Conservation (phyloP, 495 filamentous ascomycete species). For the Hyphodiscus hymeniophilus region DNA sequence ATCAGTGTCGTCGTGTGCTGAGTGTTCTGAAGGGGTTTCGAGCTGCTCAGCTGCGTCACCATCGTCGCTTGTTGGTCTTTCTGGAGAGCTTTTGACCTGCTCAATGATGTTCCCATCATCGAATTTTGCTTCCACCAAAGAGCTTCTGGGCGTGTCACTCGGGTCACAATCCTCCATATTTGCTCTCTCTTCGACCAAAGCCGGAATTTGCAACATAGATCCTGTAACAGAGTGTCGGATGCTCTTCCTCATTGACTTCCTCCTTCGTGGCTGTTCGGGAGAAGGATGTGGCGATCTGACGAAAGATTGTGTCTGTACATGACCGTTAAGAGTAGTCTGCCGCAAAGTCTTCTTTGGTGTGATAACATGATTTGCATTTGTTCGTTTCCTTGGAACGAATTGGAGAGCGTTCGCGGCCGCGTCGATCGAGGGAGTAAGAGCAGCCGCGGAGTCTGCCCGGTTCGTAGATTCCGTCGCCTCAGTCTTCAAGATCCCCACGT, state of each 20-base stretch:
- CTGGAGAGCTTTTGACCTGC: too few relatives aligned
- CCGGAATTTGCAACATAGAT: not conserved
- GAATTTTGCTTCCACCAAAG: too few relatives aligned
- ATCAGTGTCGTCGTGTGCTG: too few relatives aligned
- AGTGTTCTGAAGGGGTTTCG: too few relatives aligned
- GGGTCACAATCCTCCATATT: too few relatives aligned
- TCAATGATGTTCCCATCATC: too few relatives aligned
- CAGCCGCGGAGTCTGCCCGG: not conserved
- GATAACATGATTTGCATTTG: constrained; percentile 21
- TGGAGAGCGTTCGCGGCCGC: constrained; percentile 8
- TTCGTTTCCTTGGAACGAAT: constrained; percentile 21
- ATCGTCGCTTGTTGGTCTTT: too few relatives aligned
- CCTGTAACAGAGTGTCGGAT: not conserved
- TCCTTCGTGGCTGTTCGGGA: constrained; percentile 4
- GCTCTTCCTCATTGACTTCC: constrained; percentile 12
- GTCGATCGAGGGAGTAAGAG: not conserved
- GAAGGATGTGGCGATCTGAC: not conserved
- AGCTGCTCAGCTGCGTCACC: too few relatives aligned
- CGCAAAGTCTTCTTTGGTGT: constrained; percentile 19
- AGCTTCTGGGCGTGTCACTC: too few relatives aligned
- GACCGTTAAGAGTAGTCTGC: constrained; percentile 2
- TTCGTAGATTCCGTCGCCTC: not conserved
- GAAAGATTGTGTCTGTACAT: not conserved
- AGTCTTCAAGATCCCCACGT: not conserved
- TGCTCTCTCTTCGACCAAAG: too few relatives aligned